These are phyloP conservation scores for Stipa capillata DNA, from an alignment of 176 grass and related monocot genomes.

Conservation along the genomic window DNA sequence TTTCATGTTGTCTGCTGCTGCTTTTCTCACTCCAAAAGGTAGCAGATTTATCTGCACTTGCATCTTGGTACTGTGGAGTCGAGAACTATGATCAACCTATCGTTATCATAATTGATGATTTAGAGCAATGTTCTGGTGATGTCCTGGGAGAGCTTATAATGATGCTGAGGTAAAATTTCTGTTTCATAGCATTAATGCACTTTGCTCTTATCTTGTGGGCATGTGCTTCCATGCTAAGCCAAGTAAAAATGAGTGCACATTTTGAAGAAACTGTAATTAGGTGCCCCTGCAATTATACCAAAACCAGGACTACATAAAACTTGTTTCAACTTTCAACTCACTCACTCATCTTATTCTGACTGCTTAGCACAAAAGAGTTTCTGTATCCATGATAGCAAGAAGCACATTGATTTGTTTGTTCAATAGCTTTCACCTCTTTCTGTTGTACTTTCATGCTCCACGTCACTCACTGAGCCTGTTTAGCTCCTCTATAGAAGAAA, in stretches of 20 bases:
- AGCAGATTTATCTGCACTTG: conserved; percentile 54
- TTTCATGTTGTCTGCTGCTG: background rate
- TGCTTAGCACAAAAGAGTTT: background rate
- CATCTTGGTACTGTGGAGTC: conserved; percentile 60
- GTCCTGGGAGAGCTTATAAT: conserved; percentile 67
- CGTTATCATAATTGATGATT: conserved; percentile 84
- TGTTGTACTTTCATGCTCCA: background rate
- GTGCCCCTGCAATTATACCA: background rate
- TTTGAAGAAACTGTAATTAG: background rate
- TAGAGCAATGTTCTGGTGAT: conserved; percentile 57
- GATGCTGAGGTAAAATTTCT: conserved; percentile 56
- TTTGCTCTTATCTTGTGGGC: background rate
- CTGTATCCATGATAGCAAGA: background rate
- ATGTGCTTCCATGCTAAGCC: background rate
- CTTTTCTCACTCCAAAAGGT: conserved; percentile 36
- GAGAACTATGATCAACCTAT: conserved; percentile 65
- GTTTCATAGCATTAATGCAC: background rate
- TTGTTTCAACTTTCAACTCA: background rate
- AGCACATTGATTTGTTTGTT: background rate
- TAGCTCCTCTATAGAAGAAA: background rate
- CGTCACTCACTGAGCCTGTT: background rate
- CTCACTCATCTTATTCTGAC: background rate
- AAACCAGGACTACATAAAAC: background rate
- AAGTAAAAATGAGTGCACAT: background rate
- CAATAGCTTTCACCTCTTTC: background rate